A percentile compares a stretch with the other conserved stretches of the same genome.
Conservation (phyloP, 2,329 filamentous ascomycete genomes). For the Diaporthe sp. region DNA sequence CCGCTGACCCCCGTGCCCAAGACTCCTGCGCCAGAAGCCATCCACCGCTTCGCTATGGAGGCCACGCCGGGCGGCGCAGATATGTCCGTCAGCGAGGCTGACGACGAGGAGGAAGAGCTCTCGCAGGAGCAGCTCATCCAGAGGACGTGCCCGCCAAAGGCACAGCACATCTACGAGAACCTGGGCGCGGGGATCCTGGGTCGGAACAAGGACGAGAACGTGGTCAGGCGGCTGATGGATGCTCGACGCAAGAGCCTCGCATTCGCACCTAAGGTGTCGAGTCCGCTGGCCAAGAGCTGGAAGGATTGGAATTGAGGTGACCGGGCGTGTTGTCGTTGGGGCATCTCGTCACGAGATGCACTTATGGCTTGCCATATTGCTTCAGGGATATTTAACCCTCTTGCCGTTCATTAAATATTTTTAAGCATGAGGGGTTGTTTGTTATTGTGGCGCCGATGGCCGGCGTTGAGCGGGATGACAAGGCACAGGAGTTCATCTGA, state of each 20-base stretch:
- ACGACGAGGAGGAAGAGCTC: conserved; percentile 49
- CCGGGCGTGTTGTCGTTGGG: not conserved
- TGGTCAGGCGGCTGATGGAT: conserved; percentile 76
- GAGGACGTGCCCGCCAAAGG: conserved; percentile 70
- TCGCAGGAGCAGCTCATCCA: conserved; percentile 59
- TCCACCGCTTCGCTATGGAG: conserved; percentile 66
- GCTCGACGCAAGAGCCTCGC: conserved; percentile 83
- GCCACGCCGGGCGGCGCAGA: conserved; percentile 55
- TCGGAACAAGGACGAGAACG: conserved; percentile 67
- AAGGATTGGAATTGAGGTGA: conserved; percentile 61
- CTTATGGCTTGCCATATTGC: not conserved
- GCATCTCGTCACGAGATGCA: not conserved
- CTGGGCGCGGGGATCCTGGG: conserved; percentile 62
- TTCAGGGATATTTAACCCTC: not conserved
- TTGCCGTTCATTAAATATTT: conserved; percentile 13
- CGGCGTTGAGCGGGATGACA: conserved; percentile 25
- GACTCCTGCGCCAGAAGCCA: conserved; percentile 69
- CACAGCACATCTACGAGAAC: conserved; percentile 52
- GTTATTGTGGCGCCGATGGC: conserved; percentile 11
- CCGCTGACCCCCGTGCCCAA: conserved; percentile 70
- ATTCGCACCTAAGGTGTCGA: conserved; percentile 81
- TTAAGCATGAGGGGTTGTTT: not conserved
- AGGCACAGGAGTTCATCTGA: conserved; percentile 17
- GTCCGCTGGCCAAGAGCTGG: conserved; percentile 70
- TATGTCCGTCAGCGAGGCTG: conserved; percentile 56